phyloP scores from a whole-genome alignment of 2,329 filamentous ascomycete species.

The Neurospora crassa region DNA sequence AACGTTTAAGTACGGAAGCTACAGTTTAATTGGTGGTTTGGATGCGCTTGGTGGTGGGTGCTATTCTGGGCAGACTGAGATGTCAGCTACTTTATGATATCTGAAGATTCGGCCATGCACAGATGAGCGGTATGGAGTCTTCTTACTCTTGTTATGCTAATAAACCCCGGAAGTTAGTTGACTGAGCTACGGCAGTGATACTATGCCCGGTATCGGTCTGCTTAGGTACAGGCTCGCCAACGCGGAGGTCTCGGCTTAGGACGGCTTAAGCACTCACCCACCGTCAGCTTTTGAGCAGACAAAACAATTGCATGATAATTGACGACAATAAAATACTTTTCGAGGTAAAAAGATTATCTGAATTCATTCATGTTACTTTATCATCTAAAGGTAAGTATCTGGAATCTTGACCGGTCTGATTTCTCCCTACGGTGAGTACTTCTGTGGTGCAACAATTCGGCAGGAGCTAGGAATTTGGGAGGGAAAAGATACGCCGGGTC shows the following conservation, averaged over 20 bases:
- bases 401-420: not conserved
- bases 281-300: not conserved
- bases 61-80: not conserved
- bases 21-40: not conserved
- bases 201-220: not conserved
- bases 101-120: not conserved
- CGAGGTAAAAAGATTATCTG: not conserved
- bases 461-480: not conserved
- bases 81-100: not conserved
- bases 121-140: not conserved
- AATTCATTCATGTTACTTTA: not conserved
- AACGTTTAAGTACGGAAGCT: not conserved
- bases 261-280: not conserved
- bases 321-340: not conserved
- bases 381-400: not conserved
- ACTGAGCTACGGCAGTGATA: not conserved
- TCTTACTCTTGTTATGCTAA: not conserved
- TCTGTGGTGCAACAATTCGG: not conserved
- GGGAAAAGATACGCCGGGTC: not conserved
- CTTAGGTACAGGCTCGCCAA: not conserved
- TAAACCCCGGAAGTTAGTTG: not conserved
- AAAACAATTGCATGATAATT: not conserved
- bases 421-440: not conserved
- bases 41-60: not conserved
- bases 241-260: not conserved